Conservation (phyloP, 2,329 filamentous ascomycete genomes). For the Cercospora citrullina region DNA sequence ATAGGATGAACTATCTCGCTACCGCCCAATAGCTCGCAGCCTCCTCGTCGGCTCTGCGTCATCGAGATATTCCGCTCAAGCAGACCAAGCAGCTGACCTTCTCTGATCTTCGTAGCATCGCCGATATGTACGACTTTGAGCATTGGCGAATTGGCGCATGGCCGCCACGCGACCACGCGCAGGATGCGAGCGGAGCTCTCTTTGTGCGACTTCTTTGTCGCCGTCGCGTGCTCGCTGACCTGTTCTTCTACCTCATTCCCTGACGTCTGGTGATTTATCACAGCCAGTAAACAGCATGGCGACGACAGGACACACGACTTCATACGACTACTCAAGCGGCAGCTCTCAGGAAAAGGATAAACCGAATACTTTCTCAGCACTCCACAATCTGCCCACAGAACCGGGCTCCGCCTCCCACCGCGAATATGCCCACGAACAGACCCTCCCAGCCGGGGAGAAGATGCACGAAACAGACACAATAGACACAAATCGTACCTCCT, state of each 20-base stretch:
- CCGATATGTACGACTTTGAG: conserved; percentile 11
- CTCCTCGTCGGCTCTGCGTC: conserved; percentile 6
- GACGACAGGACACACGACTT: background rate
- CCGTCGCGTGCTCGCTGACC: background rate
- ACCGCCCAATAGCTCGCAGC: conserved; percentile 6
- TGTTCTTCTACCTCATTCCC: background rate
- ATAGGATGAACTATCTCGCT: conserved; percentile 4
- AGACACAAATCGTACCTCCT: conserved; percentile 13
- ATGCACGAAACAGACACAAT: conserved; percentile 5
- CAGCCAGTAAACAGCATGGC: conserved; percentile 11
- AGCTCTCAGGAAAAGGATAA: background rate
- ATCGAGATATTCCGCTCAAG: background rate
- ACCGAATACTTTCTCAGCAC: background rate
- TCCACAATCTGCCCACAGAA: conserved; percentile 8
- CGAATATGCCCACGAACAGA: conserved; percentile 15
- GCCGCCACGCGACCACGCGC: conserved; percentile 5
- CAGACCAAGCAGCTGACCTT: conserved; percentile 4
- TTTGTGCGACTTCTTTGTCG: conserved; percentile 9
- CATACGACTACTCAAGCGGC: background rate
- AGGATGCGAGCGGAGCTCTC: background rate
- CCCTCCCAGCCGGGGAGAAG: conserved; percentile 15
- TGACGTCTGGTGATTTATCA: background rate
- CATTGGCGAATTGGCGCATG: background rate
- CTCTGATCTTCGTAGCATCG: conserved; percentile 6
- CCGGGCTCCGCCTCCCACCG: conserved; percentile 3